phyloP scores from a whole-genome alignment of 768 basidiomycete species.

The Leccinum longicurvipes region DNA sequence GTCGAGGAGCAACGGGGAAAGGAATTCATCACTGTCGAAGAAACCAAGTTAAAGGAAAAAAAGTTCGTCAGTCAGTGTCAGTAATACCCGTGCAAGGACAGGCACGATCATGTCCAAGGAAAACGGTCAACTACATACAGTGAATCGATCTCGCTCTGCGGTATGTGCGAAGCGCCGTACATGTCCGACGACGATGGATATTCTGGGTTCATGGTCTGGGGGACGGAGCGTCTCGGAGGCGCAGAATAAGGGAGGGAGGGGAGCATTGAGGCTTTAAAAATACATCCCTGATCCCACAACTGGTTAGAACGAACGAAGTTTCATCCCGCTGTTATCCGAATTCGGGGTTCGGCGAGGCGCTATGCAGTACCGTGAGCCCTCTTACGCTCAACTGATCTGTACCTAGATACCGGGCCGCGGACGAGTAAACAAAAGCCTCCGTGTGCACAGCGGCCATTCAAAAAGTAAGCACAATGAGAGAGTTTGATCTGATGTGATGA shows the following conservation, averaged over 20 bases:
- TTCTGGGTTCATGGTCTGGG: not conserved
- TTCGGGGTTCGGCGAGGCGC: constrained; percentile 7
- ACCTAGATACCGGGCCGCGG: not conserved
- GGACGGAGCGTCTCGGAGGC: not conserved
- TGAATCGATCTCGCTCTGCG: constrained; percentile 1
- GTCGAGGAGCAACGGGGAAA: constrained; percentile 7
- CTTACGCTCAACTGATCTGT: not conserved
- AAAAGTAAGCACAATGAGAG: not conserved
- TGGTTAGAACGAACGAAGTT: not conserved
- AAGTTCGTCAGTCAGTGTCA: not conserved
- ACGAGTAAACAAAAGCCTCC: not conserved
- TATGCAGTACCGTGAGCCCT: not conserved
- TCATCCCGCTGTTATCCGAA: not conserved
- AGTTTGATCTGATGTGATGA: not conserved
- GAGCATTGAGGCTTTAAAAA: constrained; percentile 5
- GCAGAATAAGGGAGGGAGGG: not conserved
- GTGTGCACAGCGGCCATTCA: not conserved
- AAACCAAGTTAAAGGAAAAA: not conserved
- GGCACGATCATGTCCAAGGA: not conserved
- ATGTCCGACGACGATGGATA: not conserved
- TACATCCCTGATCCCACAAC: not conserved
- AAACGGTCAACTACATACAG: constrained; percentile 7
- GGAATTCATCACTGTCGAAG: constrained; percentile 16
- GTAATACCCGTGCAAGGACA: not conserved
- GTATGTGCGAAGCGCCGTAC: not conserved